phyloP scores from a whole-genome alignment of 331 rosid genomes.

The Erythrophleum ivorense region DNA sequence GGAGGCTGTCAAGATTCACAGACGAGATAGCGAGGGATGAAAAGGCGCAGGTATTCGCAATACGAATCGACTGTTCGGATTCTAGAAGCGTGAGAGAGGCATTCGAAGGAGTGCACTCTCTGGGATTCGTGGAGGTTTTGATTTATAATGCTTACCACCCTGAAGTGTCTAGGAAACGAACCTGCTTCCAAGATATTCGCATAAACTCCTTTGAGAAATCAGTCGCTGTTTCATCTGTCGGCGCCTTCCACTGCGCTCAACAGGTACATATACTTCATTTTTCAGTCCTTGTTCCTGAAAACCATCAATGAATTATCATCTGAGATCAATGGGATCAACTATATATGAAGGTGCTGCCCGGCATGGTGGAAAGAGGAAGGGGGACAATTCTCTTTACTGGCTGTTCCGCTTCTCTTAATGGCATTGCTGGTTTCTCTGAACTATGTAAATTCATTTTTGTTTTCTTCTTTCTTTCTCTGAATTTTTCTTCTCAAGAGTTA shows the following conservation, averaged over 20 bases:
- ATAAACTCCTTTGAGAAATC: slow-evolving; percentile 72
- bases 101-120: slow-evolving; percentile 79
- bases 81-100: slow-evolving; percentile 81
- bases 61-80: slow-evolving; percentile 87
- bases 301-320: no score
- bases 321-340: neutral
- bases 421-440: slow-evolving; percentile 76
- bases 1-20: slow-evolving; percentile 72
- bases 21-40: slow-evolving; percentile 92
- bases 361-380: slow-evolving; percentile 88
- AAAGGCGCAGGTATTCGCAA: slow-evolving; percentile 87
- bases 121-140: slow-evolving; percentile 80
- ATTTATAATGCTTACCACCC: slow-evolving; percentile 75
- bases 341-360: slow-evolving; percentile 65
- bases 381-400: slow-evolving; percentile 92
- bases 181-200: slow-evolving; percentile 58
- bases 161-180: slow-evolving; percentile 40
- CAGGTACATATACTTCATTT: slow-evolving; percentile 46
- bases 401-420: slow-evolving; percentile 79
- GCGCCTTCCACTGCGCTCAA: slow-evolving; percentile 89
- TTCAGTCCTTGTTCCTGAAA: no score
- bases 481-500: no score
- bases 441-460: slow-evolving; percentile 51
- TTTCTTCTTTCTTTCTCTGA: neutral
- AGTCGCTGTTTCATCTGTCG: slow-evolving; percentile 77